Conservation (phyloP, 1,139 yeast species). For the Candida tropicalis region DNA sequence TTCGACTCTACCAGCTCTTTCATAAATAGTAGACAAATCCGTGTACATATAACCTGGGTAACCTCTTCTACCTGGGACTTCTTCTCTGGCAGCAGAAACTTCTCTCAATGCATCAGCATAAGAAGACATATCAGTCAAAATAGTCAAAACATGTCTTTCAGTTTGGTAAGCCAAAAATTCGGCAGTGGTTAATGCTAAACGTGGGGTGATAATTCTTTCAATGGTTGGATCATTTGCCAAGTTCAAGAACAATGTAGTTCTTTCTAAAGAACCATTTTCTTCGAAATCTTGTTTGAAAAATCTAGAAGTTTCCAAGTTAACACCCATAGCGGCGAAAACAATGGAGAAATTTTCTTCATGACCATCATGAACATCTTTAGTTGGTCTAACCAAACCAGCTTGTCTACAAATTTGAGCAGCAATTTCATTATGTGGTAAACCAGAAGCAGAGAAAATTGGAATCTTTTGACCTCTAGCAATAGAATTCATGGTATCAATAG, state of each 20-base stretch:
- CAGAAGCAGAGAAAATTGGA: slow-evolving; percentile 98
- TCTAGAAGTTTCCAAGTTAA: slow-evolving; percentile 51
- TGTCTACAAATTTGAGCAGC: slow-evolving; percentile 99
- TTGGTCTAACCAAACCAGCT: slow-evolving; percentile 98
- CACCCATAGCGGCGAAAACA: slow-evolving; percentile 90
- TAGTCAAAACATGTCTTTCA: slow-evolving; percentile 97
- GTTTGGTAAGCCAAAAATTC: slow-evolving; percentile 99
- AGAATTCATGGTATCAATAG: slow-evolving; percentile 98
- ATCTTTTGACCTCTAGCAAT: slow-evolving; percentile 99
- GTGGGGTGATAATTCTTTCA: slow-evolving; percentile 98
- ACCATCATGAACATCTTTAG: slow-evolving; percentile 99
- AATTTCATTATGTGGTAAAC: slow-evolving; percentile 98
- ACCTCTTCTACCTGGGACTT: slow-evolving; percentile 99
- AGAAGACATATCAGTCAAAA: slow-evolving; percentile 98
- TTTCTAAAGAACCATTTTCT: slow-evolving; percentile 97
- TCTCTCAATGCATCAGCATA: slow-evolving; percentile 99
- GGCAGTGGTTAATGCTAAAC: slow-evolving; percentile 98
- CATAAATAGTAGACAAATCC: slow-evolving; percentile 97
- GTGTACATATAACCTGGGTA: slow-evolving; percentile 99
- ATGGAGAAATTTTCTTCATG: slow-evolving; percentile 99
- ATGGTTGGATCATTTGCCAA: slow-evolving; percentile 99
- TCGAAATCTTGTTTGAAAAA: slow-evolving; percentile 96
- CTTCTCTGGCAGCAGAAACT: slow-evolving; percentile 99
- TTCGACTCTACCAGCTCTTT: slow-evolving; percentile 99
- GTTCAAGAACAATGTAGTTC: slow-evolving; percentile 94